These are phyloP conservation scores for Phytophthora aleatoria DNA, from an alignment of 352 stramenopile species.

Conservation along the genomic window DNA sequence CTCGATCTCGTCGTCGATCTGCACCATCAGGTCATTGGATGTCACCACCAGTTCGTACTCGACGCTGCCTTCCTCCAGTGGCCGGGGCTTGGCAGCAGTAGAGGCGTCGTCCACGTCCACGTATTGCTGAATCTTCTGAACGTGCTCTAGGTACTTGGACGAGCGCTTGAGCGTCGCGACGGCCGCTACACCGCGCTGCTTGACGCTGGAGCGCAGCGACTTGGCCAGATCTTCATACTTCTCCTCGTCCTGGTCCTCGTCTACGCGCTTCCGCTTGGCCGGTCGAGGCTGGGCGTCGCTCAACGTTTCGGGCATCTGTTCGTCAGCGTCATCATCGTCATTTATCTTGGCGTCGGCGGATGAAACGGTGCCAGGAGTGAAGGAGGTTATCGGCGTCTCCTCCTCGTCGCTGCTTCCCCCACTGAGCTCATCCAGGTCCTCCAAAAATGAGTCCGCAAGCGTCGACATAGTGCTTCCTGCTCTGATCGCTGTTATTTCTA, in stretches of 20 bases:
- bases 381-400: slow-evolving; percentile 27
- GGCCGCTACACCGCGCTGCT: slow-evolving; percentile 58
- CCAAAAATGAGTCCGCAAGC: slow-evolving; percentile 88
- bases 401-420: slow-evolving; percentile 78
- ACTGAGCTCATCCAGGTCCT: slow-evolving; percentile 90
- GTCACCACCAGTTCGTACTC: slow-evolving; percentile 89
- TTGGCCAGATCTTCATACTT: slow-evolving; percentile 41
- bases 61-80: slow-evolving; percentile 61
- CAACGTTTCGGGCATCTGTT: slow-evolving; percentile 15
- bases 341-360: slow-evolving; percentile 21
- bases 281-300: slow-evolving; percentile 1
- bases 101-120: slow-evolving; percentile 40
- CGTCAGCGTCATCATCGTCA: slow-evolving; percentile 25
- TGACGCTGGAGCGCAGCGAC: slow-evolving; percentile 46
- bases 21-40: slow-evolving; percentile 93
- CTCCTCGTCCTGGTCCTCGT: slow-evolving; percentile 24
- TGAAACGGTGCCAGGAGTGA: neutral
- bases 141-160: slow-evolving; percentile 69
- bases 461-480: slow-evolving; percentile 59
- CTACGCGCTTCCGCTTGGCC: slow-evolving; percentile 32
- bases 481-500: neutral
- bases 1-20: slow-evolving; percentile 94
- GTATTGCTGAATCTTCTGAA: slow-evolving; percentile 69
- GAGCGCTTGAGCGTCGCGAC: slow-evolving; percentile 81
- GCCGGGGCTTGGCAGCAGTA: slow-evolving; percentile 27